These are phyloP conservation scores for Podaxis sp. DNA, from an alignment of 768 basidiomycete genomes.

Conservation along the genomic window DNA sequence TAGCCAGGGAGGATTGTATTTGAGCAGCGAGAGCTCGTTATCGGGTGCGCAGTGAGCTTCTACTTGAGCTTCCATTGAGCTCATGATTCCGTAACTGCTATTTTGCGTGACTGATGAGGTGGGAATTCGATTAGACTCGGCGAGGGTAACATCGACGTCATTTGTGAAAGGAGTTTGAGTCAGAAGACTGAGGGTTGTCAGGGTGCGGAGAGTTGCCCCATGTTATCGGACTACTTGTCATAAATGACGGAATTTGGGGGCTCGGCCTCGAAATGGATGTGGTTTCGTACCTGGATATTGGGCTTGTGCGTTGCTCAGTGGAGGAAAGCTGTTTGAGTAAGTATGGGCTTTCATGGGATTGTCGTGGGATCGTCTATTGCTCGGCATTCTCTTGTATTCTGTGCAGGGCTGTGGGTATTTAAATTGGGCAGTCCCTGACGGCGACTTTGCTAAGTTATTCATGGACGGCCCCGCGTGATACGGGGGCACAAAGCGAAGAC, in stretches of 20 bases:
- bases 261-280: not conserved
- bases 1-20: no score
- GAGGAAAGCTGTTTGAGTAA: not conserved
- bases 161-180: not conserved
- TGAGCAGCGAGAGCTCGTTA: not conserved
- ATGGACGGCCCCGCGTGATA: constrained; percentile 9
- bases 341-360: not conserved
- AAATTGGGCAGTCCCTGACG: not conserved
- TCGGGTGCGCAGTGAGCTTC: not conserved
- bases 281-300: not conserved
- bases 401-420: not conserved
- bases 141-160: not conserved
- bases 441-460: not conserved
- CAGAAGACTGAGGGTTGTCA: not conserved
- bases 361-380: not conserved
- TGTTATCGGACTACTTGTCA: not conserved
- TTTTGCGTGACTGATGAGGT: not conserved
- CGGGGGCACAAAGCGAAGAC: not conserved
- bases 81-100: not conserved
- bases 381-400: constrained; percentile 1
- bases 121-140: not conserved
- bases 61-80: not conserved
- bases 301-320: not conserved
- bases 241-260: not conserved
- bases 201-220: not conserved